phyloP scores from a whole-genome alignment of 805 yeast species.

The Sporopachydermia quercuum region DNA sequence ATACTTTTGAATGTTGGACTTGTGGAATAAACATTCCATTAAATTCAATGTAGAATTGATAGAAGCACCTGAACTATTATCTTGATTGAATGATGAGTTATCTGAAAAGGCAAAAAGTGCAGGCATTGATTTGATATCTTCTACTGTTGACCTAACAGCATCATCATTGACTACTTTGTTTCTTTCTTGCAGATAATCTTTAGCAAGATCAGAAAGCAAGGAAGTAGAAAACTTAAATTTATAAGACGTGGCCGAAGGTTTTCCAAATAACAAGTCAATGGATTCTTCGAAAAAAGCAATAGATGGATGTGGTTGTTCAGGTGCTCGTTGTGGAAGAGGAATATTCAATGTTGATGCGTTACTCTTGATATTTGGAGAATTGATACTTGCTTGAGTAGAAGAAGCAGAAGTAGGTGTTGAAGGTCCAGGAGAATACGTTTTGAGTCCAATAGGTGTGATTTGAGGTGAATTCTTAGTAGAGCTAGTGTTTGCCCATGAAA shows the following conservation, averaged over 20 bases:
- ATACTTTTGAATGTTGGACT: neutral
- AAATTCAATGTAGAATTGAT: neutral
- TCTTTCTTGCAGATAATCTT: neutral
- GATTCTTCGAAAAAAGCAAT: conserved; percentile 7
- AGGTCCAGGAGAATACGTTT: conserved; percentile 22
- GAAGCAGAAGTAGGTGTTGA: conserved; percentile 32
- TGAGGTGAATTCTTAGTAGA: conserved; percentile 9
- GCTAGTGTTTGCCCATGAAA: conserved; percentile 42
- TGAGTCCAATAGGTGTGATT: conserved; percentile 9
- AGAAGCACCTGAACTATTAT: neutral
- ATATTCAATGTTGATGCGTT: conserved; percentile 6
- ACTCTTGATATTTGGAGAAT: conserved; percentile 15
- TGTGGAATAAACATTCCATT: conserved; percentile 1
- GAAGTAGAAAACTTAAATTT: conserved; percentile 14
- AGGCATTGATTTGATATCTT: conserved; percentile 14
- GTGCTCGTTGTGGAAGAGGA: conserved; percentile 4
- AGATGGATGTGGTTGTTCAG: conserved; percentile 1
- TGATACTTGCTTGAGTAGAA: conserved; percentile 33
- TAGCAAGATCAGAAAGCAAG: conserved; percentile 8
- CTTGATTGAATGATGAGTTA: conserved; percentile 4
- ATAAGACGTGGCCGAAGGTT: conserved; percentile 18
- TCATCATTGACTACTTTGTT: neutral
- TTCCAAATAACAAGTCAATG: conserved; percentile 6
- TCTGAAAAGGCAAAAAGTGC: conserved; percentile 14
- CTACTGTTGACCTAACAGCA: conserved; percentile 3